These are phyloP conservation scores for Mikania micrantha DNA, from an alignment of 129 eudicot species.

Conservation along the genomic window DNA sequence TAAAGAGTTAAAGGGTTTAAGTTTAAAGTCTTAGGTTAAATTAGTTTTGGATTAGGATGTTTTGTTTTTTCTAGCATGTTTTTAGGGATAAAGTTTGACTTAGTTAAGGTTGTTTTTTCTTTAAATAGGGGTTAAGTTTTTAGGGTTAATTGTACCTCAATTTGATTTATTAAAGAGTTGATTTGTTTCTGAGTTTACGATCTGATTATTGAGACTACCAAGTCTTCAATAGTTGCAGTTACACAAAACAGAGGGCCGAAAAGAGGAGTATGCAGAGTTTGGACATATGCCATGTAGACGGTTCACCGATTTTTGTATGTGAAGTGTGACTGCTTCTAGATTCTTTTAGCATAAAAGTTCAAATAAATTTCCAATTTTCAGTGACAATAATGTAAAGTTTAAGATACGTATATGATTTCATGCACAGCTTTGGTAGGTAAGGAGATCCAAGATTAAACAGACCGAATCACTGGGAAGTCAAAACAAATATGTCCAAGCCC, in stretches of 20 bases:
- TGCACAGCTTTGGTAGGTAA: conserved; percentile 73
- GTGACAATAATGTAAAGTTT: background rate
- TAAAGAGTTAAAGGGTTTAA: no score
- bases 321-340: background rate
- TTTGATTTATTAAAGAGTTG: no score
- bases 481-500: conserved; percentile 94
- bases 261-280: conserved; percentile 79
- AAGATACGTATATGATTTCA: background rate
- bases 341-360: background rate
- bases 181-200: no score
- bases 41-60: no score
- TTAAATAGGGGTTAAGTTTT: no score
- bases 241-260: conserved; percentile 64
- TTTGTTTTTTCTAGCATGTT: no score
- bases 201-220: no score
- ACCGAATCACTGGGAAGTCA: conserved; percentile 82
- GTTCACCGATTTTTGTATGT: conserved; percentile 82
- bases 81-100: no score
- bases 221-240: no score
- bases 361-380: background rate
- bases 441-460: conserved; percentile 96
- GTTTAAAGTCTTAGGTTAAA: no score
- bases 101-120: no score
- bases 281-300: conserved; percentile 64
- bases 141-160: no score